Base-by-base conservation (phyloP, 2,329 filamentous ascomycete species). In the Mycosphaerella arachidis region DNA sequence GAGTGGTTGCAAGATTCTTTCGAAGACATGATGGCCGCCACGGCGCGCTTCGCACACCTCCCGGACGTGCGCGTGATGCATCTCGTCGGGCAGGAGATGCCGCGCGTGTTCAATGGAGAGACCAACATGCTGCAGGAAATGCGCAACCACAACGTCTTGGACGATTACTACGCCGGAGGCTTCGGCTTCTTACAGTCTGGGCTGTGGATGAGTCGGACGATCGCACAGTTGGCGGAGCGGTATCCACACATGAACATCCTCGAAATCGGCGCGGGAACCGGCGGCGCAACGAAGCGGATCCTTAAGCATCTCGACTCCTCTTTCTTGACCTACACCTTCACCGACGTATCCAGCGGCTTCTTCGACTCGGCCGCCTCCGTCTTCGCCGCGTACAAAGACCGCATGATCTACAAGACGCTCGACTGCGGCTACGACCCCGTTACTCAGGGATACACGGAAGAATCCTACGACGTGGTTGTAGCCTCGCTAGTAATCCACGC, bases 251-350 rank as follows among this genome's bases (percentile, higher is more conserved):
- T 77, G 56, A 73, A 75, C 3, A 72, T 81, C 24, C 61, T 81
- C 3, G 77, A 80, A 51, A 72, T 77, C n/a, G 78, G 78, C 12
- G 78, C 75, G 12, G 79, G 79, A 1, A 78, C 77, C 1, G 79
- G 77, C 4, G 73, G 71, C 8, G 70, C 76, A 0, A 81, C 78
- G 0, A 66, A 70, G 2, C 56, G 51, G 0, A 65, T 80, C 9
- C 64, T 80, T 1, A 20, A 24, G 13, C 20, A 53, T 16, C 5
- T 53, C n/a, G 56, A 37, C 29, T 29, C 54, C 13, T 50, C 54
- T 5, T 77, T 75, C 53, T 62, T 68, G 1, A 73, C 70, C 0
- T 81, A 81, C 63, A 77, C 75, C 0, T 82, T 71, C 66, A 81
- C 80, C 0, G 79, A 81, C 59, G 73, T 79, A 8, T 75, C 74